Conservation (phyloP, 129 eudicot genomes). For the Artemisia argyi region DNA sequence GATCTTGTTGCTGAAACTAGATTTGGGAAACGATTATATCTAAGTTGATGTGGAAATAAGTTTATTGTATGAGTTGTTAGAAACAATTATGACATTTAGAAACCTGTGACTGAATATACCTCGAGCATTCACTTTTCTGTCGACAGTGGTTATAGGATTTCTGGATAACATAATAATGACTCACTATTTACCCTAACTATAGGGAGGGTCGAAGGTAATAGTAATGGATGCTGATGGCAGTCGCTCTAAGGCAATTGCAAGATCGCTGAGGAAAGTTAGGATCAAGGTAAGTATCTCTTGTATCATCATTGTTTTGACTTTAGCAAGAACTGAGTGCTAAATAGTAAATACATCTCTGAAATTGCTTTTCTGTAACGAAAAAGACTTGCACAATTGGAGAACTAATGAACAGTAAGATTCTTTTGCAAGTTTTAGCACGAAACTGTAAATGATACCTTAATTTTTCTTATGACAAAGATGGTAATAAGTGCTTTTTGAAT, state of each 20-base stretch:
- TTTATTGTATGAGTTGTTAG: constrained; percentile 5
- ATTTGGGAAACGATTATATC: not conserved
- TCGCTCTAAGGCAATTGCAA: constrained; percentile 86
- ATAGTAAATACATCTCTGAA: too few species aligned
- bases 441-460: too few species aligned
- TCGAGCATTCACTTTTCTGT: not conserved
- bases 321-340: too few species aligned
- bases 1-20: not conserved
- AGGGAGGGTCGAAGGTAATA: constrained; percentile 86
- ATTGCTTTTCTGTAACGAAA: too few species aligned
- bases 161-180: constrained; percentile 22
- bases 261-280: constrained; percentile 81
- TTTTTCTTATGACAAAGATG: too few species aligned
- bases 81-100: constrained; percentile 3
- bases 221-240: constrained; percentile 94
- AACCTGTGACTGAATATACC: constrained; percentile 10
- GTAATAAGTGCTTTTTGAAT: too few species aligned
- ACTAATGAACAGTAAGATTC: too few species aligned
- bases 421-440: too few species aligned
- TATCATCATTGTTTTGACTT: constrained; percentile 5
- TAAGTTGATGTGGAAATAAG: constrained; percentile 3
- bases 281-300: constrained; percentile 59
- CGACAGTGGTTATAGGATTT: constrained; percentile 7
- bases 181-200: constrained; percentile 24
- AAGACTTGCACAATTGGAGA: too few species aligned